Conservation (phyloP, 805 yeast genomes). For the Nakazawaea ambrosiae region DNA sequence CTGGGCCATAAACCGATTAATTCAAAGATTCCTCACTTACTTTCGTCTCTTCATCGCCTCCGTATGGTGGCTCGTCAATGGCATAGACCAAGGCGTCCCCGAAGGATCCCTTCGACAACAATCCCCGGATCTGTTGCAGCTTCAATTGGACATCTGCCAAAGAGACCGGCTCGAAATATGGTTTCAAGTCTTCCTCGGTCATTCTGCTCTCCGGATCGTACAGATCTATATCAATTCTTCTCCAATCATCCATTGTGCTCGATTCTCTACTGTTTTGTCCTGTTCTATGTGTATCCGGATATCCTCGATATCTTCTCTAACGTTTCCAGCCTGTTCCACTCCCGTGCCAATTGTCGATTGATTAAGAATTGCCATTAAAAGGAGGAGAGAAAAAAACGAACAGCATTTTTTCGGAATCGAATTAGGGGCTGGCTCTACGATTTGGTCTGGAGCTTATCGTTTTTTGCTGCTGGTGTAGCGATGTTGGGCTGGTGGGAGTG, state of each 20-base stretch:
- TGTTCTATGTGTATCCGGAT: not conserved
- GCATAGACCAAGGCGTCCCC: slow-evolving; percentile 57
- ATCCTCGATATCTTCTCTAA: not conserved
- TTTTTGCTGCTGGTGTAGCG: too few relatives aligned
- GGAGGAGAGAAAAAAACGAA: too few relatives aligned
- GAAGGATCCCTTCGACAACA: slow-evolving; percentile 66
- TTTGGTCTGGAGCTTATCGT: too few relatives aligned
- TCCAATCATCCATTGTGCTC: slow-evolving; percentile 62
- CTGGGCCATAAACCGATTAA: not conserved
- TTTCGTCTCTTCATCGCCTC: slow-evolving; percentile 56
- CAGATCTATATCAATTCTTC: slow-evolving; percentile 91
- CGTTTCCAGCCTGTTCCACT: not conserved
- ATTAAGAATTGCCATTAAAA: too few relatives aligned
- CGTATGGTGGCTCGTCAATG: slow-evolving; percentile 76
- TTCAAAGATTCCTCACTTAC: slow-evolving; percentile 13
- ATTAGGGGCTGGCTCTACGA: too few relatives aligned
- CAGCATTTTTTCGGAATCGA: too few relatives aligned
- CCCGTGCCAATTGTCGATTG: too few relatives aligned
- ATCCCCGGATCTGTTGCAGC: slow-evolving; percentile 51
- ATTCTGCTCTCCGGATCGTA: slow-evolving; percentile 76
- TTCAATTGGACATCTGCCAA: slow-evolving; percentile 47
- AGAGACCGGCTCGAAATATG: slow-evolving; percentile 43
- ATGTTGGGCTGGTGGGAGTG: too few relatives aligned
- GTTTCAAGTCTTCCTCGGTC: slow-evolving; percentile 55
- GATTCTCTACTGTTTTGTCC: not conserved